phyloP scores from a whole-genome alignment of 108 stramenopile species.

The Pseudonitzschia multiseries region DNA sequence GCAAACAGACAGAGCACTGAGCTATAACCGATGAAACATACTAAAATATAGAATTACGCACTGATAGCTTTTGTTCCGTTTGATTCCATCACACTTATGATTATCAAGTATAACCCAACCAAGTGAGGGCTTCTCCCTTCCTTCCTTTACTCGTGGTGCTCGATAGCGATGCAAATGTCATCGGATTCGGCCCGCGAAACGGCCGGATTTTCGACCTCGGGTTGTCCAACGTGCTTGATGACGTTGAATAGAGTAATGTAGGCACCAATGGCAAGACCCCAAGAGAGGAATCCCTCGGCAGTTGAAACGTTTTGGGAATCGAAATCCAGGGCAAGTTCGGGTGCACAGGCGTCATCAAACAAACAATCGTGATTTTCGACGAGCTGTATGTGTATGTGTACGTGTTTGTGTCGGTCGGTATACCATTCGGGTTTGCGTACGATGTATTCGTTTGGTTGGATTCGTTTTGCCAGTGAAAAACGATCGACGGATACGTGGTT shows the following conservation, averaged over 20 bases:
- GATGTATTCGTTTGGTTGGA: no score
- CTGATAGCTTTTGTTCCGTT: no score
- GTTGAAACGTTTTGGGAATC: slow-evolving; percentile 90
- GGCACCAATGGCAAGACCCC: slow-evolving; percentile 79
- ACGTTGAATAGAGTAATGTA: slow-evolving; percentile 67
- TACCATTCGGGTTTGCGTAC: no score
- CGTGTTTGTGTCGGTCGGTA: no score
- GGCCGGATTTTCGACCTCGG: slow-evolving; percentile 65
- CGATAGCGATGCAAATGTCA: slow-evolving; percentile 26
- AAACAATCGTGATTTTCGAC: slow-evolving; percentile 91
- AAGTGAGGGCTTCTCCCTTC: no score
- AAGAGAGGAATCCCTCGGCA: slow-evolving; percentile 70
- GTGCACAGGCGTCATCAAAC: slow-evolving; percentile 97
- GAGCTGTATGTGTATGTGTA: slow-evolving; percentile 42
- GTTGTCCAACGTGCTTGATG: slow-evolving; percentile 61
- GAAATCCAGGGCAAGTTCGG: slow-evolving; percentile 93
- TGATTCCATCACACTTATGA: no score
- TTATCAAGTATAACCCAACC: no score
- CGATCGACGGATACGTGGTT: no score
- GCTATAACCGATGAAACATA: no score
- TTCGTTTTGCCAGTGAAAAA: no score
- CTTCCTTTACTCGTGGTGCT: slow-evolving; percentile 22
- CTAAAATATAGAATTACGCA: no score
- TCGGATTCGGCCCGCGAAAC: slow-evolving; percentile 38
- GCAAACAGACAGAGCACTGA: no score